A percentile compares a stretch with the other conserved stretches of the same genome.
Conservation (phyloP, 2,329 filamentous ascomycete genomes). For the Trichoderma asperellum region DNA sequence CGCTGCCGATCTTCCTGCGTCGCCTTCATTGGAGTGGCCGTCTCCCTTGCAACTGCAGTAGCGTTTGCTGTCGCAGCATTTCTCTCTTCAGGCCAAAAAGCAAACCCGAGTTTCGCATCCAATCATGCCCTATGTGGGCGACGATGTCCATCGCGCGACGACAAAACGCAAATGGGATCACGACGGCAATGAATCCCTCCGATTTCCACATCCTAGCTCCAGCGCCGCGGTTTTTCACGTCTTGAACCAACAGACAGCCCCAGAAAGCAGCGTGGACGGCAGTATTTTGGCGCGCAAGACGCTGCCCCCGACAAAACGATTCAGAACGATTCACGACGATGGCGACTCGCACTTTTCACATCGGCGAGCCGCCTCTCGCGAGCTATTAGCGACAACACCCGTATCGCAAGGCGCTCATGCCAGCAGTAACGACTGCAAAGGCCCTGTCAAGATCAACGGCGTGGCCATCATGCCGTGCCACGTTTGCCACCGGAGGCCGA, state of each 20-base stretch:
- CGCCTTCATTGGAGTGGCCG: not conserved
- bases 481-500: constrained; percentile 68
- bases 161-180: constrained; percentile 42
- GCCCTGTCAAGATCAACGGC: not conserved
- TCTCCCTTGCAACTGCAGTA: not conserved
- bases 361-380: constrained; percentile 36
- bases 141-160: constrained; percentile 38
- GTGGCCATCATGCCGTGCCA: constrained; percentile 60
- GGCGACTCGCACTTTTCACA: constrained; percentile 34
- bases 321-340: constrained; percentile 36
- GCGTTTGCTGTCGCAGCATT: not conserved
- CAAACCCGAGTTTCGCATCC: not conserved
- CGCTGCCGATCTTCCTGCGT: not conserved
- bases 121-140: constrained; percentile 44
- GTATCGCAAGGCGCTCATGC: constrained; percentile 13
- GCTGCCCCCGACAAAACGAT: constrained; percentile 40
- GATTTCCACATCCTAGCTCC: constrained; percentile 31
- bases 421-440: not conserved
- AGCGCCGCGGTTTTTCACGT: constrained; percentile 35
- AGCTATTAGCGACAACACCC: constrained; percentile 6
- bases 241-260: constrained; percentile 34
- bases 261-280: constrained; percentile 8
- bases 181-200: constrained; percentile 36
- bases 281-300: constrained; percentile 37
- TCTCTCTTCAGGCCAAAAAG: not conserved